Evolutionary conservation across 176 grass and related monocot genomes (phyloP).

Genomic region (Carex littledalei): DNA sequence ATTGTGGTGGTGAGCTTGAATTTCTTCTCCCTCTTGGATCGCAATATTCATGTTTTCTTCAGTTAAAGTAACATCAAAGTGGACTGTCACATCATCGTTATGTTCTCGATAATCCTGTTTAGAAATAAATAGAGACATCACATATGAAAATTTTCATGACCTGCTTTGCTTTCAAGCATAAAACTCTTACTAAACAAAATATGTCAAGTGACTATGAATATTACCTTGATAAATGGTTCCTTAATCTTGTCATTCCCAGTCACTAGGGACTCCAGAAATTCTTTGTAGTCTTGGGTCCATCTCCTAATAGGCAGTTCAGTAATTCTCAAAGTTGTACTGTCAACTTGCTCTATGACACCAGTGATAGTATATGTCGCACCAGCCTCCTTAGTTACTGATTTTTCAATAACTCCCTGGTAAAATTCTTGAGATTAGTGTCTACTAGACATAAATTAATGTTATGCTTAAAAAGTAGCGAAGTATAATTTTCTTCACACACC

Average conservation of each 20-base stretch:
- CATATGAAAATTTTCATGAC: background rate
- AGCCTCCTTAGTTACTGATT: slow-evolving; percentile 41
- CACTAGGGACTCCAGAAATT: slow-evolving; percentile 43
- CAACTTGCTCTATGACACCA: slow-evolving; percentile 54
- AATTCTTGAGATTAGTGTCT: background rate
- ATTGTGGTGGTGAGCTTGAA: slow-evolving; percentile 39
- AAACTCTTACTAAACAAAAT: background rate
- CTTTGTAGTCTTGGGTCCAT: slow-evolving; percentile 80
- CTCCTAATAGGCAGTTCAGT: slow-evolving; percentile 68
- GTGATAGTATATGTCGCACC: slow-evolving; percentile 64
- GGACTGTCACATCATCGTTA: slow-evolving; percentile 41
- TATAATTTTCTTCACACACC: slow-evolving; percentile 30
- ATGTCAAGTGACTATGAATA: background rate
- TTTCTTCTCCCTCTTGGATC: slow-evolving; percentile 43
- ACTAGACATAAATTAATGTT: background rate
- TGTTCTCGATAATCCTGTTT: slow-evolving; percentile 36
- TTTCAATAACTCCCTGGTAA: slow-evolving; percentile 57
- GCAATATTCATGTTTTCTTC: slow-evolving; percentile 46
- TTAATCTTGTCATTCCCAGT: slow-evolving; percentile 33
- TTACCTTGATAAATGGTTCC: slow-evolving; percentile 63
- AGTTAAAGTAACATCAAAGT: slow-evolving; percentile 35
- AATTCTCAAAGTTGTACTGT: slow-evolving; percentile 48
- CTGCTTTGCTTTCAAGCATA: background rate
- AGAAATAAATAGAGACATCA: background rate
- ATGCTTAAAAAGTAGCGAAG: background rate